Conservation (phyloP, 495 filamentous ascomycete species). For the Aspergillus hancockii region DNA sequence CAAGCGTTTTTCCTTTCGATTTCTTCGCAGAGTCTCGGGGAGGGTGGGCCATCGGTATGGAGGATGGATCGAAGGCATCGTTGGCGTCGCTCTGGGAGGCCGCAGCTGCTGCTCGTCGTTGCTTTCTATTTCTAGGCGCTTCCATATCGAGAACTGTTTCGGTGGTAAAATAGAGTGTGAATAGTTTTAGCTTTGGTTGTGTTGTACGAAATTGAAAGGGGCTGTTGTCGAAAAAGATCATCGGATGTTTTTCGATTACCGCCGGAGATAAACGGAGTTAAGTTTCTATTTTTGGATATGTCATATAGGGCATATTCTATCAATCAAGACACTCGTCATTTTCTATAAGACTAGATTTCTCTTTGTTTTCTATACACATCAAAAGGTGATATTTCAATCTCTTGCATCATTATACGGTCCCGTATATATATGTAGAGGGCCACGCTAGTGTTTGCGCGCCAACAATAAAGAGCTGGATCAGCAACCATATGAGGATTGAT, state of each 20-base stretch:
- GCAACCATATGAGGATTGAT: conserved; percentile 79
- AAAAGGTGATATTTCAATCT: too few species aligned
- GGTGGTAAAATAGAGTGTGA: background rate
- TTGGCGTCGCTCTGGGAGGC: conserved; percentile 21
- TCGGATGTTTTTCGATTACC: conserved; percentile 8
- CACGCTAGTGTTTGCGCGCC: background rate
- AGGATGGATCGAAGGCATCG: conserved; percentile 21
- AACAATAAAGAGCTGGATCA: conserved; percentile 54
- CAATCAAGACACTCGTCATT: too few species aligned
- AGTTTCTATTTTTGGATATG: conserved; percentile 4
- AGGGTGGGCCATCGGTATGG: conserved; percentile 42
- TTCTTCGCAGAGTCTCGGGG: conserved; percentile 30
- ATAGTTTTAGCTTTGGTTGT: background rate
- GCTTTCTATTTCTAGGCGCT: conserved; percentile 48
- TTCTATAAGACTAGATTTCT: background rate
- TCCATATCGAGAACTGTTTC: conserved; percentile 26
- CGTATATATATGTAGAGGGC: too few species aligned
- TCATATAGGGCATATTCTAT: background rate
- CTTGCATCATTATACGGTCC: too few species aligned
- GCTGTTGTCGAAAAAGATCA: conserved; percentile 1
- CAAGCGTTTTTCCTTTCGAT: conserved; percentile 42
- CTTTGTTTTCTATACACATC: background rate
- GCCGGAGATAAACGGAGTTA: conserved; percentile 28
- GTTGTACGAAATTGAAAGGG: background rate
- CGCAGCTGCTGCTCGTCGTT: conserved; percentile 44